phyloP scores from a whole-genome alignment of 257 asterid species.

The Leptodermis oblonga region DNA sequence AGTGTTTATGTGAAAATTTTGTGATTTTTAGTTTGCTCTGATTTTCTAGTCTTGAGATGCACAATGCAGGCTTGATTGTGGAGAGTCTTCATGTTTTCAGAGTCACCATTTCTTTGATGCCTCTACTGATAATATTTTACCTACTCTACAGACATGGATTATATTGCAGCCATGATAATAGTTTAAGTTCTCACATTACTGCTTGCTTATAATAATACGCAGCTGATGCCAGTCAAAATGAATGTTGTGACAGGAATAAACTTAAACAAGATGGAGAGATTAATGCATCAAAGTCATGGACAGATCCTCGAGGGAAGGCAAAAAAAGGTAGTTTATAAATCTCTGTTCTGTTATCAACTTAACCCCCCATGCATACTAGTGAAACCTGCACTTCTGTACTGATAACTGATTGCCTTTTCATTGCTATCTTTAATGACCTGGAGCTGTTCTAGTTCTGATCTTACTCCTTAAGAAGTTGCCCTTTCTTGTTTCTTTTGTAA shows the following conservation, averaged over 20 bases:
- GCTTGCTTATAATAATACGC: background rate
- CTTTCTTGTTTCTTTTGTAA: background rate
- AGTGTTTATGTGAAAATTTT: too few relatives aligned
- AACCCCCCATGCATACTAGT: too few relatives aligned
- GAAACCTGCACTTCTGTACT: too few relatives aligned
- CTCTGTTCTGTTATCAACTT: too few relatives aligned
- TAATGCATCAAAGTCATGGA: too few relatives aligned
- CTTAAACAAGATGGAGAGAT: too few relatives aligned
- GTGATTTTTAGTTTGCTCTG: too few relatives aligned
- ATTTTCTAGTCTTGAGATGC: background rate
- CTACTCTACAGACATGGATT: background rate
- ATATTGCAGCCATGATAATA: background rate
- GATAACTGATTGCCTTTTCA: too few relatives aligned
- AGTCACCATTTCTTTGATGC: background rate
- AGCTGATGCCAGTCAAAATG: conserved; percentile 26
- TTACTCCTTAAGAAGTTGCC: background rate
- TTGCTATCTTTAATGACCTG: too few relatives aligned
- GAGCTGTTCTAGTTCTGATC: background rate
- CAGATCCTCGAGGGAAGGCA: too few relatives aligned
- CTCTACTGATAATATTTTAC: background rate
- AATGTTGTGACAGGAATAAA: too few relatives aligned
- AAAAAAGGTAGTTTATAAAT: too few relatives aligned
- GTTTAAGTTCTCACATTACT: background rate
- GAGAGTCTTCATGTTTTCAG: background rate
- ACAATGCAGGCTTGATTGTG: background rate